Percentiles rank a stretch among this genome's conserved stretches.
Evolutionary conservation across 306 rosid species (phyloP).

Genomic region (Begonia fuchsioides): DNA sequence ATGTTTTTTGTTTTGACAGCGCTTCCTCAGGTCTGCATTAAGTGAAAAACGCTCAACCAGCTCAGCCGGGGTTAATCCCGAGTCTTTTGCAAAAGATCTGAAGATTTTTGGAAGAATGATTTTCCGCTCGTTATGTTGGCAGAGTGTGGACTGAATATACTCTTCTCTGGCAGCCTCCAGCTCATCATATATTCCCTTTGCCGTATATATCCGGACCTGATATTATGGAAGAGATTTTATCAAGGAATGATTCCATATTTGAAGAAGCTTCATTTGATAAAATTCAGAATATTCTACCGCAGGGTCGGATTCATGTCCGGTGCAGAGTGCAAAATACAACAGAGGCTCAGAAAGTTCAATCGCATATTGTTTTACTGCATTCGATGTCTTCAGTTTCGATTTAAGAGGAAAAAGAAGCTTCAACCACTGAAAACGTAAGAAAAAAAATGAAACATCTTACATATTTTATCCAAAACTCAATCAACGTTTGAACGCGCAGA

Average conservation of each 20-base stretch:
- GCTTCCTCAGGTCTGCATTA: slow-evolving; percentile 25
- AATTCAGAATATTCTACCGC: slow-evolving; percentile 31
- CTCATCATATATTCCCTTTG: slow-evolving; percentile 72
- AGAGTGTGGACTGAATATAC: slow-evolving; percentile 53
- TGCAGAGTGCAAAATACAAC: slow-evolving; percentile 60
- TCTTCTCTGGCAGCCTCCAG: slow-evolving; percentile 83
- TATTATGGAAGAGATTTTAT: neutral
- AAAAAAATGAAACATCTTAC: neutral
- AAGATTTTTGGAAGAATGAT: slow-evolving; percentile 66
- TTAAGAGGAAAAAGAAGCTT: slow-evolving; percentile 50
- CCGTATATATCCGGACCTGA: slow-evolving; percentile 72
- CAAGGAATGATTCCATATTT: neutral
- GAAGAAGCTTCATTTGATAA: neutral
- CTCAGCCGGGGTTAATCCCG: slow-evolving; percentile 40
- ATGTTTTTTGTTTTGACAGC: slow-evolving; percentile 32
- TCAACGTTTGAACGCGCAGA: no score
- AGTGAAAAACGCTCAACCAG: slow-evolving; percentile 38
- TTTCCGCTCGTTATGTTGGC: slow-evolving; percentile 50
- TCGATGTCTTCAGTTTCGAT: slow-evolving; percentile 44
- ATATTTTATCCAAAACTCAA: no score
- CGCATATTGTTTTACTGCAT: slow-evolving; percentile 54
- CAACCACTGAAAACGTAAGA: slow-evolving; percentile 50
- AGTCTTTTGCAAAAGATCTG: slow-evolving; percentile 59
- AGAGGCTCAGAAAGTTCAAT: slow-evolving; percentile 59
- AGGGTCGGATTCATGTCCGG: slow-evolving; percentile 86